Evolutionary conservation across 331 rosid genomes (phyloP).

Genomic region (Rosa hybrid): DNA sequence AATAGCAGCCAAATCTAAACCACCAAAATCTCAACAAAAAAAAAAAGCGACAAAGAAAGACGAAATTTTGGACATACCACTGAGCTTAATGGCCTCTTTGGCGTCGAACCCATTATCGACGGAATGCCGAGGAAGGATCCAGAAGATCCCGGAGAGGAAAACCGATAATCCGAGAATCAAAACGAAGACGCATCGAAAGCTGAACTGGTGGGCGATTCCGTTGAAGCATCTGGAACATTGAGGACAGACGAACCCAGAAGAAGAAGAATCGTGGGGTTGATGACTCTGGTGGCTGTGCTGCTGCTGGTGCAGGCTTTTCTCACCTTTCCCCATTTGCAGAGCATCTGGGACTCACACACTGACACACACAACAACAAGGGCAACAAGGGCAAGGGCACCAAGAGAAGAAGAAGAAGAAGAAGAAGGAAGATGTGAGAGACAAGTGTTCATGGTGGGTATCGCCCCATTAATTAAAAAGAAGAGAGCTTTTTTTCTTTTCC

Average conservation of each 20-base stretch:
- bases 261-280: constrained; percentile 25
- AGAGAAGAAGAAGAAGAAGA: not conserved
- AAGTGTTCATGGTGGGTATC: constrained; percentile 37
- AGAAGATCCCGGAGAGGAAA: constrained; percentile 71
- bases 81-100: constrained; percentile 50
- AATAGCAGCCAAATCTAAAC: not conserved
- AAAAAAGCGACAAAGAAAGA: not conserved
- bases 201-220: constrained; percentile 41
- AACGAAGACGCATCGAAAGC: constrained; percentile 70
- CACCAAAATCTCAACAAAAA: too few relatives aligned
- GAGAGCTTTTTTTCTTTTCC: not conserved
- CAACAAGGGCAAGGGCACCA: too few relatives aligned
- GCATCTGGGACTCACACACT: constrained; percentile 65
- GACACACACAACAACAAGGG: too few relatives aligned
- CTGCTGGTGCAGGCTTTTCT: constrained; percentile 47
- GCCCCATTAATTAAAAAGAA: constrained; percentile 2
- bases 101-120: constrained; percentile 54
- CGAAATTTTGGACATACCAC: constrained; percentile 40
- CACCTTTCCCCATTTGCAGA: constrained; percentile 81
- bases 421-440: constrained; percentile 32
- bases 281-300: constrained; percentile 24
- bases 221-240: constrained; percentile 43
- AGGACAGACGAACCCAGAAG: constrained; percentile 42
- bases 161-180: constrained; percentile 56
- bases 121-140: constrained; percentile 61